Percentiles rank a stretch among this genome's conserved stretches.
Conservation (phyloP, 139 green algal species). For the Marvania coccoides region DNA sequence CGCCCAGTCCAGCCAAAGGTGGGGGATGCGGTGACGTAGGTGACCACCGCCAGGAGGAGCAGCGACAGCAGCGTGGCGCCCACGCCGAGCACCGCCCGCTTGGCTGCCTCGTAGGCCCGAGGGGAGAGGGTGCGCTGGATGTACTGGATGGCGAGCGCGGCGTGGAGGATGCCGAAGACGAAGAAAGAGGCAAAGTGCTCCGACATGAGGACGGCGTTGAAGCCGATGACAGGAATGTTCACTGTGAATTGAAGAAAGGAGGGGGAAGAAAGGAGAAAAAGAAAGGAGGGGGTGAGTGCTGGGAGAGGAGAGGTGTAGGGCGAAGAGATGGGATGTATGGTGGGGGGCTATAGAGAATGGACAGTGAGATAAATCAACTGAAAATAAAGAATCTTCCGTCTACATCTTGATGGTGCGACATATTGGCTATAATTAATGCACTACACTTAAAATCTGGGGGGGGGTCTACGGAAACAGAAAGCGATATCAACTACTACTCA, state of each 20-base stretch:
- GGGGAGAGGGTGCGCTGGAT: conserved; percentile 42
- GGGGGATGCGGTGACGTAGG: conserved; percentile 72
- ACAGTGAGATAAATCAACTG: conserved; percentile 7
- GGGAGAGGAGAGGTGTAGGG: too few relatives aligned
- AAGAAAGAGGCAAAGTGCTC: conserved; percentile 96
- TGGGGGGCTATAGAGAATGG: too few relatives aligned
- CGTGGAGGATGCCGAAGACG: conserved; percentile 72
- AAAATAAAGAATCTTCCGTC: too few relatives aligned
- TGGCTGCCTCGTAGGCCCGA: conserved; percentile 46
- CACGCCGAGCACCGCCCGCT: conserved; percentile 42
- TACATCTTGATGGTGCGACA: too few relatives aligned
- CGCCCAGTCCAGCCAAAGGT: conserved; percentile 92
- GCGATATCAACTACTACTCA: neutral
- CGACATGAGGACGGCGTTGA: conserved; percentile 91
- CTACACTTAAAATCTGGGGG: conserved; percentile 10
- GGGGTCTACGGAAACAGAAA: neutral
- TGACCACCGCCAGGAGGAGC: conserved; percentile 51
- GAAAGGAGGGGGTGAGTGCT: too few relatives aligned
- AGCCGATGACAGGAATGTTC: conserved; percentile 88
- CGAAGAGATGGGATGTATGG: too few relatives aligned
- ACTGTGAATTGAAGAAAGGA: conserved; percentile 30
- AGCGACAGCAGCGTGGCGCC: conserved; percentile 22
- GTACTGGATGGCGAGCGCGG: conserved; percentile 57
- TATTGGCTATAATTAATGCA: too few relatives aligned
- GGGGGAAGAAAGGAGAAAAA: neutral